Evolutionary conservation across 2,329 filamentous ascomycete genomes (phyloP).

Genomic region (Dactylellina haptotyla): DNA sequence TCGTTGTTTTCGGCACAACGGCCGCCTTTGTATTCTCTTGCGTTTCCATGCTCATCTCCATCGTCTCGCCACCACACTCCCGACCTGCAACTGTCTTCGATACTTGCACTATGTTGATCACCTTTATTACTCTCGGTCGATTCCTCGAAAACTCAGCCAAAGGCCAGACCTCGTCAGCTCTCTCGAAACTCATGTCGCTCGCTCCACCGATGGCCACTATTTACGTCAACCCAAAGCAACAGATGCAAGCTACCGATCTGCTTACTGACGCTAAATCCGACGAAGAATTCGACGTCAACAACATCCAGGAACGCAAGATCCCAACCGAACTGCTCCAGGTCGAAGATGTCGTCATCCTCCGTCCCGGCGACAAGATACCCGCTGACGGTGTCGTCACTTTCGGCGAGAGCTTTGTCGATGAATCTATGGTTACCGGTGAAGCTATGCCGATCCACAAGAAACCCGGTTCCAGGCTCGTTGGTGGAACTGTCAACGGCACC

Average conservation of each 20-base stretch:
- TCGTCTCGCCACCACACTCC: conserved; percentile 77
- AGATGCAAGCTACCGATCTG: conserved; percentile 62
- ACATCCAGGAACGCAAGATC: conserved; percentile 77
- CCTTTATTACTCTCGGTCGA: conserved; percentile 89
- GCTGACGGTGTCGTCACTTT: conserved; percentile 87
- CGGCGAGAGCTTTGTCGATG: conserved; percentile 92
- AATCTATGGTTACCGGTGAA: conserved; percentile 98
- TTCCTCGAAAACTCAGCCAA: conserved; percentile 95
- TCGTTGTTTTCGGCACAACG: conserved; percentile 92
- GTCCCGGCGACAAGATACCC: conserved; percentile 95
- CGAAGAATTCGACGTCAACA: conserved; percentile 59
- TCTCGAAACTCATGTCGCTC: conserved; percentile 93
- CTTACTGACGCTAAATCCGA: conserved; percentile 62
- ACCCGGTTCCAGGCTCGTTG: conserved; percentile 81
- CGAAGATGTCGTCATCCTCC: conserved; percentile 89
- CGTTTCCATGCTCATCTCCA: conserved; percentile 83
- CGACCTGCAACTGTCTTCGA: conserved; percentile 92
- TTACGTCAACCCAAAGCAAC: conserved; percentile 91
- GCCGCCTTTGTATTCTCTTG: conserved; percentile 96
- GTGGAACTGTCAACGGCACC: conserved; percentile 93
- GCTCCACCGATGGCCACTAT: conserved; percentile 97
- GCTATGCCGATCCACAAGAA: conserved; percentile 93
- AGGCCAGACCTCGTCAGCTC: conserved; percentile 91
- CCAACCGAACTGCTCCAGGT: conserved; percentile 94
- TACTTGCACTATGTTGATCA: conserved; percentile 97